These are phyloP conservation scores for Onygenales sp. DNA, from an alignment of 2,329 filamentous ascomycete genomes.

Conservation along the genomic window DNA sequence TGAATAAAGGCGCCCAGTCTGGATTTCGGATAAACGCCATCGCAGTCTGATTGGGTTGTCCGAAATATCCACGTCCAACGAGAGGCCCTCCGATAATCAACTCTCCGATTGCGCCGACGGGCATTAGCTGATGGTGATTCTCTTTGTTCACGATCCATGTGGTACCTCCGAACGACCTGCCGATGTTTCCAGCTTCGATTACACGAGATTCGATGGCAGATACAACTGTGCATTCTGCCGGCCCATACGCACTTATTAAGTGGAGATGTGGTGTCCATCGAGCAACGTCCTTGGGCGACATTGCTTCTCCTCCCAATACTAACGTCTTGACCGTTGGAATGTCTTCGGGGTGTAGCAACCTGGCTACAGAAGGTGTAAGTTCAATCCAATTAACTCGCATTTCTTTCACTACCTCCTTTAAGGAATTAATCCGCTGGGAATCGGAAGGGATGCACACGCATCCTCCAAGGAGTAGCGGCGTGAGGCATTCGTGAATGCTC, in stretches of 20 bases:
- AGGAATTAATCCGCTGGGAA: constrained; percentile 33
- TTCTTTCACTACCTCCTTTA: constrained; percentile 18
- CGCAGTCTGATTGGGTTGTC: constrained; percentile 21
- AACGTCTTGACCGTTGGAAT: constrained; percentile 23
- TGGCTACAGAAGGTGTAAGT: constrained; percentile 36
- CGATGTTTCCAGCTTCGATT: constrained; percentile 4
- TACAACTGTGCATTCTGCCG: constrained; percentile 15
- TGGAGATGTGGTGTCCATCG: constrained; percentile 17
- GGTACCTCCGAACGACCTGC: constrained; percentile 5
- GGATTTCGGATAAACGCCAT: constrained; percentile 15
- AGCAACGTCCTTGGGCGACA: constrained; percentile 22
- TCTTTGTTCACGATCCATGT: constrained; percentile 15
- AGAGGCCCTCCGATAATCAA: constrained; percentile 26
- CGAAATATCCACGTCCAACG: constrained; percentile 27
- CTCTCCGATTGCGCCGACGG: constrained; percentile 17
- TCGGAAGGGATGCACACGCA: constrained; percentile 38
- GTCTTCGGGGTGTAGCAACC: constrained; percentile 15
- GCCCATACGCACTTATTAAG: constrained; percentile 12
- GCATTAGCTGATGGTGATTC: constrained; percentile 12
- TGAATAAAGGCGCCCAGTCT: constrained; percentile 1
- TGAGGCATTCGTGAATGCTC: constrained; percentile 28
- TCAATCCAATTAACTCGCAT: constrained; percentile 41
- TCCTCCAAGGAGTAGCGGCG: constrained; percentile 29
- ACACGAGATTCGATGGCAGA: constrained; percentile 4
- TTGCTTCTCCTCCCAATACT: constrained; percentile 30